Base-by-base conservation (phyloP, 306 rosid genomes). In the Quillaja saponaria region DNA sequence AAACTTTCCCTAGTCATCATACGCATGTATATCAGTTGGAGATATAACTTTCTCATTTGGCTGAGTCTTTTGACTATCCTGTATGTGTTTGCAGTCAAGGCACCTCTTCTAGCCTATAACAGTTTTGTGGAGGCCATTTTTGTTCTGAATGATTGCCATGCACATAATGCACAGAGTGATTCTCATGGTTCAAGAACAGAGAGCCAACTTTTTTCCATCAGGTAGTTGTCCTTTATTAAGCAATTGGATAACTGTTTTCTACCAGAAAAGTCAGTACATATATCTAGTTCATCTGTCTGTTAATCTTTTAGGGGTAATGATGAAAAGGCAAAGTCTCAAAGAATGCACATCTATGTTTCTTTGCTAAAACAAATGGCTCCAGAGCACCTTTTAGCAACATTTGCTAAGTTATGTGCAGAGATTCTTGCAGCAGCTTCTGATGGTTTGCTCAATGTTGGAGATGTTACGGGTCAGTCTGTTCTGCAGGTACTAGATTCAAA, bases 321-420 rank as follows among this genome's bases (percentile, higher is more conserved):
- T 75, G 96, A 84, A 74, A 66, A 42, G 34, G 77, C 85, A 33
- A 88, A 92, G 86, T 82, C 85, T 21, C 86, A 71, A 83, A 85
- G 98, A 69, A 88, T 88, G 95, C 87, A 84, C 48, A 82, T 88
- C 44, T 88, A 91, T 79, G 85, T 84, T 74, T 86, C 92, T 73
- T 73, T 91, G 71, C 85, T 91, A 35, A 88, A 88, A 78, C 95
- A 86, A 84, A 88, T 91, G 98, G 87, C 87, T 68, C 96, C 98
- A 1, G 98, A 88, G 81, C 96, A 91, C 72, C 95, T 88, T 69
- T 72, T 91, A 63, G 95, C 96, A 14, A 86, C 90, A 59, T 88
- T 88, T 78, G 96, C 96, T 55, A 91, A 88, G 87, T 54, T 91
- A 75, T 86, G 96, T 51, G 86, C 92, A 1, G 98, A 88, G 78